phyloP scores from a whole-genome alignment of 2,329 filamentous ascomycete genomes.

The Aspergillus fijiensis region DNA sequence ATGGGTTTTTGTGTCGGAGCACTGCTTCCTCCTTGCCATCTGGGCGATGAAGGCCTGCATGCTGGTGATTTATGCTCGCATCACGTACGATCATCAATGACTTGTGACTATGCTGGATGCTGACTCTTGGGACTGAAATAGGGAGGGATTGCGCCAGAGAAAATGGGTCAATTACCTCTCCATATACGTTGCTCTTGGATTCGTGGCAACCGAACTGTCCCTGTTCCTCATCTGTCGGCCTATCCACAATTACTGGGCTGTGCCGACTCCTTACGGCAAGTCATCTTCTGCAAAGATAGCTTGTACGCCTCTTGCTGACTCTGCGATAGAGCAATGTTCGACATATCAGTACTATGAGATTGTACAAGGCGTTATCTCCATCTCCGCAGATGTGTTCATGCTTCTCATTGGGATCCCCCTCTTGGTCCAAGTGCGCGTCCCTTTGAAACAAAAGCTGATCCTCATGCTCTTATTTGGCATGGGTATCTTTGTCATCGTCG shows the following conservation, averaged over 20 bases:
- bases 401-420: constrained; percentile 46
- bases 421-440: constrained; percentile 41
- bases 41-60: constrained; percentile 57
- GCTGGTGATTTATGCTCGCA: constrained; percentile 53
- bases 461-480: constrained; percentile 45
- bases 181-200: constrained; percentile 47
- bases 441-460: constrained; percentile 45
- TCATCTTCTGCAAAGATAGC: constrained; percentile 13
- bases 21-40: constrained; percentile 58
- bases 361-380: constrained; percentile 47
- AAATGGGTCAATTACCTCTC: constrained; percentile 39
- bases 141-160: constrained; percentile 35
- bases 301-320: constrained; percentile 6
- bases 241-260: constrained; percentile 52
- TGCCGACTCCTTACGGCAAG: constrained; percentile 41
- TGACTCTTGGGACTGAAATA: constrained; percentile 7
- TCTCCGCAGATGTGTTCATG: constrained; percentile 47
- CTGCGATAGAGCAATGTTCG: constrained; percentile 40
- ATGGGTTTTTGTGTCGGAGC: constrained; percentile 61
- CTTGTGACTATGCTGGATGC: background rate
- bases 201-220: constrained; percentile 51
- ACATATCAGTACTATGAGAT: constrained; percentile 49
- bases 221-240: constrained; percentile 55
- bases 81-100: constrained; percentile 40
- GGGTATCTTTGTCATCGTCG: constrained; percentile 49